phyloP scores from a whole-genome alignment of 2,329 filamentous ascomycete genomes.

The Aspergillus ibericus region DNA sequence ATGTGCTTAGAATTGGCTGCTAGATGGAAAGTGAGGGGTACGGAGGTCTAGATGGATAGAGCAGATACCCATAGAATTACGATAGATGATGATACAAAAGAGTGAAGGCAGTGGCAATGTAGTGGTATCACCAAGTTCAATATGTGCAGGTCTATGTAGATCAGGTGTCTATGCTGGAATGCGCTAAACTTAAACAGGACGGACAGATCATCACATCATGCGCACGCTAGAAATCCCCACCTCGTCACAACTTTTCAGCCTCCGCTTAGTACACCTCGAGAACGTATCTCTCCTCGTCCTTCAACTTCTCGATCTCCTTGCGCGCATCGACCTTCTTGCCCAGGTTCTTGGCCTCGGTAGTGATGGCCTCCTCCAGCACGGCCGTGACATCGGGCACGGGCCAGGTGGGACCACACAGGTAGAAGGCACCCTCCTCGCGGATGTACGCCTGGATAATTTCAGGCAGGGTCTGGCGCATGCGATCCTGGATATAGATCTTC shows the following conservation, averaged over 20 bases:
- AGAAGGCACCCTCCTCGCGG: constrained; percentile 85
- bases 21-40: neutral
- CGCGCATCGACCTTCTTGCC: constrained; percentile 77
- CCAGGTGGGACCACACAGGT: constrained; percentile 97
- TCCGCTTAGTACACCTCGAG: constrained; percentile 82
- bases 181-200: constrained; percentile 1
- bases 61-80: constrained; percentile 19
- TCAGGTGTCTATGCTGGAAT: constrained; percentile 1
- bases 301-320: constrained; percentile 95
- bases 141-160: neutral
- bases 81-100: neutral
- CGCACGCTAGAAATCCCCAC: neutral
- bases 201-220: neutral
- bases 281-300: constrained; percentile 92
- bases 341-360: constrained; percentile 65
- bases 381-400: constrained; percentile 95
- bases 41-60: constrained; percentile 1
- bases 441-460: constrained; percentile 87
- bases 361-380: constrained; percentile 90
- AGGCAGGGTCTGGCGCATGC: constrained; percentile 83
- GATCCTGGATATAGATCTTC: constrained; percentile 99
- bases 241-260: neutral
- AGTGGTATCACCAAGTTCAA: neutral
- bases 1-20: neutral
- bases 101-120: neutral